Evolutionary conservation across 495 filamentous ascomycete genomes (phyloP).

Genomic region (Neurospora sp.): DNA sequence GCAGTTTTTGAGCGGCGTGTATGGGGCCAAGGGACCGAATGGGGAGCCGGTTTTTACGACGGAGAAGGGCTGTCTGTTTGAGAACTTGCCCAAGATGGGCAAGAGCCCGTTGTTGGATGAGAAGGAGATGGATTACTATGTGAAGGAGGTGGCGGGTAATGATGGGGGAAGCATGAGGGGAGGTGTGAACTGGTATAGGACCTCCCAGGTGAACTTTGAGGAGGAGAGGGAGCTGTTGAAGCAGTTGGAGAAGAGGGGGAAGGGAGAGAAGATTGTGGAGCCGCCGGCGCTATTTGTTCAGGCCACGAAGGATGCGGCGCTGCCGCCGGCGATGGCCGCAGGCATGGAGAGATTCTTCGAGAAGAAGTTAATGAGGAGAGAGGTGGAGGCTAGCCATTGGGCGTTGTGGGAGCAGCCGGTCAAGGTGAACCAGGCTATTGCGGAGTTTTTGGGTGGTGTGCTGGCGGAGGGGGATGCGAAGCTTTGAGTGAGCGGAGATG

Average conservation of each 20-base stretch:
- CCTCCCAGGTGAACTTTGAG: constrained; percentile 56
- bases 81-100: constrained; percentile 35
- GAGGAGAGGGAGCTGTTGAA: constrained; percentile 51
- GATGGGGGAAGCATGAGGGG: constrained; percentile 51
- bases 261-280: constrained; percentile 37
- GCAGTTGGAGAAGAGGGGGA: constrained; percentile 9
- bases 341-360: constrained; percentile 59
- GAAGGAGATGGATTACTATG: constrained; percentile 71
- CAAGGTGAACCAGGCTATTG: constrained; percentile 35
- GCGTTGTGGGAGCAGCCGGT: constrained; percentile 52
- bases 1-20: constrained; percentile 59
- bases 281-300: constrained; percentile 62
- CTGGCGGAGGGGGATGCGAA: constrained; percentile 5
- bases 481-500: background rate
- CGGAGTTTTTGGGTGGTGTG: constrained; percentile 24
- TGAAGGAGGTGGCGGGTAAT: constrained; percentile 52
- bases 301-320: constrained; percentile 55
- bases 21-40: constrained; percentile 48
- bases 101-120: constrained; percentile 46
- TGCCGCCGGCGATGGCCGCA: constrained; percentile 55
- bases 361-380: constrained; percentile 45
- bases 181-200: constrained; percentile 81
- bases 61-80: constrained; percentile 43
- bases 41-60: constrained; percentile 45
- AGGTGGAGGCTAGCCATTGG: constrained; percentile 62